Base-by-base conservation (phyloP, 2,329 filamentous ascomycete genomes). In the Coniochaeta prunicola region DNA sequence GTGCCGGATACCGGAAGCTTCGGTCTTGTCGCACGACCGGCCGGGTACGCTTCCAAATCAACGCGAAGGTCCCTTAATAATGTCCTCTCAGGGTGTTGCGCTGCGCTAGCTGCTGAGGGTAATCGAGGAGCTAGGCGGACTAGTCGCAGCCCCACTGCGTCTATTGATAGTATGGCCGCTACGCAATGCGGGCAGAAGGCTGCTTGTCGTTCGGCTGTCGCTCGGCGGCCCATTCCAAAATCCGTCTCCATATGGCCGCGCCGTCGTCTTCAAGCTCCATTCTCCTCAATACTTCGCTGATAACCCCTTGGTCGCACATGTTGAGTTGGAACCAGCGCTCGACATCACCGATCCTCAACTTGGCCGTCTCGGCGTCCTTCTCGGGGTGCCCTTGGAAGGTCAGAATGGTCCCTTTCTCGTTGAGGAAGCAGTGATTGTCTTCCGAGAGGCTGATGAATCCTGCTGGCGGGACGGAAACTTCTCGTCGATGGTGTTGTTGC, bases 311-410 rank as follows among this genome's bases (percentile, higher is more conserved):
- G 19, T 73, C 69, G 1, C 63, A 57, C 5, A 65, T 61, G 28
- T 72, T 70, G 33, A 72, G 67, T 3, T 71, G 70, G 61, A 70
- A 75, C 73, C 75, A 76, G 4, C 69, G 63, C 34, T 65, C 60
- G 1, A 72, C 62, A 58, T 76, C 70, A 59, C 70, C 62, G 53
- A 78, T 63, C 60, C 76, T 63, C 54, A 71, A 66, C 58, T 70
- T 73, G 4, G 75, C 75, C 19, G 75, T 70, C 36, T 67, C 67
- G 7, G 67, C 67, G 57, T 76, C 72, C 64, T 78, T 73, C 63
- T 78, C 76, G 0, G 76, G 77, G 59, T 78, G 77, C 0, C 74
- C 75, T 61, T 79, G 77, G 48, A 78, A 75, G 0, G 75, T 76
- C 40, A 77, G 64, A 53, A 78, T 70, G 4, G 68, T 71, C 57